A percentile compares a stretch with the other conserved stretches of the same genome.
Conservation (phyloP, 108 stramenopile genomes). For the Nitzschia sp. region DNA sequence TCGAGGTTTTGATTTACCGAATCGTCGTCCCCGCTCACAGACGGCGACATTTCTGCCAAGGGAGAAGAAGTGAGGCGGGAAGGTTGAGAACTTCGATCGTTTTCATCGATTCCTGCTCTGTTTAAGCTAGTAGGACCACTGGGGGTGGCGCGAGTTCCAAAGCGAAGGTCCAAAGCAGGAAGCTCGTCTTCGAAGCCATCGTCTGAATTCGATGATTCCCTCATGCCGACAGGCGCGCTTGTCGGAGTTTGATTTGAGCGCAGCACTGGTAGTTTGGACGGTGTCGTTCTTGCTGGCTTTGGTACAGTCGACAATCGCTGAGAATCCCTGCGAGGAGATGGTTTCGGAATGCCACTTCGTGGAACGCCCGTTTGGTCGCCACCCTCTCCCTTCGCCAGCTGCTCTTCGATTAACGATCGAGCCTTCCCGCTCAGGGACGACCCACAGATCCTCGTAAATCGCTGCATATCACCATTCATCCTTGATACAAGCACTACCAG, state of each 20-base stretch:
- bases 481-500: conserved; percentile 60
- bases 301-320: neutral
- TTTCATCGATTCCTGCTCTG: neutral
- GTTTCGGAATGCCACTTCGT: neutral
- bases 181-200: conserved; percentile 40
- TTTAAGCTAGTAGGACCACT: neutral
- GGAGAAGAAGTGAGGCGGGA: neutral
- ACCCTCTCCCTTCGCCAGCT: conserved; percentile 24
- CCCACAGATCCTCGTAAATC: conserved; percentile 65
- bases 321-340: neutral
- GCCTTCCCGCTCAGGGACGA: conserved; percentile 53
- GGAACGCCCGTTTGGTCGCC: neutral
- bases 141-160: neutral
- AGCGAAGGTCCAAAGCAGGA: conserved; percentile 36
- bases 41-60: too few species aligned
- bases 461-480: conserved; percentile 70
- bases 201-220: neutral
- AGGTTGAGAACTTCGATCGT: neutral
- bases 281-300: neutral
- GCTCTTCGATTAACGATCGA: conserved; percentile 54
- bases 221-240: neutral
- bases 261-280: conserved; percentile 8
- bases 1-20: too few species aligned
- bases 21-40: neutral
- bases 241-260: neutral